These are phyloP conservation scores for Aspergillus campestris DNA, from an alignment of 495 filamentous ascomycete species.

Conservation along the genomic window DNA sequence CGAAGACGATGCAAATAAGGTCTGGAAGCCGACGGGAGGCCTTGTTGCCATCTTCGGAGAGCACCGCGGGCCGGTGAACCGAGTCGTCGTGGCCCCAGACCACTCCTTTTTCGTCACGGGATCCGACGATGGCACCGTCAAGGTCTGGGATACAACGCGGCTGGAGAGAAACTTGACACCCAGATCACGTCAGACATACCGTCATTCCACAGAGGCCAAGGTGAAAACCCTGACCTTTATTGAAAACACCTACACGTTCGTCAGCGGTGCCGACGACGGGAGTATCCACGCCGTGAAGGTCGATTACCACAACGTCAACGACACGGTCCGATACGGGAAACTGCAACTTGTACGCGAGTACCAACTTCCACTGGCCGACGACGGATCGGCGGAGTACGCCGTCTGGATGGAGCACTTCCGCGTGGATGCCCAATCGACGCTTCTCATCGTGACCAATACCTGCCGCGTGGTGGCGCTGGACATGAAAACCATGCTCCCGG, in stretches of 20 bases:
- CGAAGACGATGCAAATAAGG: constrained; percentile 37
- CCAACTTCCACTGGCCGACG: constrained; percentile 49
- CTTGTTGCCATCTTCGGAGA: constrained; percentile 84
- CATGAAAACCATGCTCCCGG: constrained; percentile 73
- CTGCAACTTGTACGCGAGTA: constrained; percentile 69
- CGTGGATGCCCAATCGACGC: constrained; percentile 65
- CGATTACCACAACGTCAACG: constrained; percentile 56
- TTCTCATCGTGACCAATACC: constrained; percentile 80
- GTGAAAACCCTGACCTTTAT: constrained; percentile 82
- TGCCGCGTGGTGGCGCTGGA: constrained; percentile 78
- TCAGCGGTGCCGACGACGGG: constrained; percentile 84
- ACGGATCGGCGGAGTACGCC: constrained; percentile 54
- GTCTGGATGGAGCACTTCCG: constrained; percentile 93
- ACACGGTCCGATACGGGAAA: constrained; percentile 65
- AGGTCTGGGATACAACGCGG: constrained; percentile 86
- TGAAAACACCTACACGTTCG: constrained; percentile 87
- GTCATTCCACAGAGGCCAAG: constrained; percentile 57
- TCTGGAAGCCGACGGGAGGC: constrained; percentile 78
- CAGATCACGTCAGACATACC: constrained; percentile 79
- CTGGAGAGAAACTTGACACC: constrained; percentile 85
- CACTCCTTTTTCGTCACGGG: constrained; percentile 92
- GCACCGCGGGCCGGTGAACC: constrained; percentile 73
- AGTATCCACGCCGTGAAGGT: constrained; percentile 84
- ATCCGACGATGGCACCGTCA: constrained; percentile 86
- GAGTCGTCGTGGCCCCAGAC: constrained; percentile 77